Evolutionary conservation across 345 rosid species (phyloP), one percentile per base, ranked within the genome.

Genomic region (Pistacia vera): DNA sequence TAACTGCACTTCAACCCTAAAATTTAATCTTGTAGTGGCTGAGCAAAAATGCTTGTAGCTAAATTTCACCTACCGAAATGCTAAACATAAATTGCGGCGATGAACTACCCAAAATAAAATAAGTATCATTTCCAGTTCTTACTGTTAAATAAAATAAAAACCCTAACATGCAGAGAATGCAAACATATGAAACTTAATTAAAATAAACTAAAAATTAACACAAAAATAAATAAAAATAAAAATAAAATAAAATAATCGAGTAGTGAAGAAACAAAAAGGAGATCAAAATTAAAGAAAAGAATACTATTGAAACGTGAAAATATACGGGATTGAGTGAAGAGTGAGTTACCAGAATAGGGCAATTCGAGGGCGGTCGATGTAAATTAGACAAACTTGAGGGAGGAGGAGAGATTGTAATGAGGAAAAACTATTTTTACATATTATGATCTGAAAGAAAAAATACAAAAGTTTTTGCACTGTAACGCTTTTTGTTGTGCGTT

Each of bases 381-480:
- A 71, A 71, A 71, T 59, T 44, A 33, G 41, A 8, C 46, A 59
- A 71, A 3, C 5, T 44, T 59, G 56, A 71, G 74, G 38, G 64
- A 13, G 38, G 1, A 7, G 11, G 13, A 55, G 38, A n/a, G 11
- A 8, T 4, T 5, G 59, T 33, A 12, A 56, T 1, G n/a, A 12
- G 14, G 12, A 38, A 30, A 33, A 44, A 4, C 25, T 17, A 9
- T 18, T 64, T 38, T 64, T 8, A 36, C 0, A 13, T 10, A 2
- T 3, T 33, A 5, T 13, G 12, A 0, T 63, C 46, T 63, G 57
- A 2, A 16, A 16, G 3, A 38, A 38, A 38, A 38, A 6, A 38
- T 2, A 6, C 2, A 38, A 5, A 38, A 52, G 14, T 60, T 60
- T n/a, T 60, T 60, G 16, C 16, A 9, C 1, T 28, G 36, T 60